A percentile compares a stretch with the other conserved stretches of the same genome.
Conservation (phyloP, 1,284 basidiomycete genomes). For the Cryptococcus sp. region DNA sequence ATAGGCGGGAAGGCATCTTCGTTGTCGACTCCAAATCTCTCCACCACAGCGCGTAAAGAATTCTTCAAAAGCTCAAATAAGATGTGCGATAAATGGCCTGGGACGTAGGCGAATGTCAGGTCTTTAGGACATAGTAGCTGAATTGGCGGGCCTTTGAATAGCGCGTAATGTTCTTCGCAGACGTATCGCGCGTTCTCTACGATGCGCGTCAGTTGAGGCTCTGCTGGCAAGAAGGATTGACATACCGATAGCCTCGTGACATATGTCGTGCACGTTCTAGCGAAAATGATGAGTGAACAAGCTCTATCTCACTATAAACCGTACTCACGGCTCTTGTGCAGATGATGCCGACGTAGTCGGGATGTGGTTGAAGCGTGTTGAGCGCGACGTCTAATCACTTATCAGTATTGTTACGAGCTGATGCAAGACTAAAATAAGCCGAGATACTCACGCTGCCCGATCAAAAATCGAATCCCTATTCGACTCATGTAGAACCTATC, state of each 20-base stretch:
- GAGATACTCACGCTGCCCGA: slow-evolving; percentile 63
- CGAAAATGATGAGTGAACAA: slow-evolving; percentile 14
- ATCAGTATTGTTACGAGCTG: slow-evolving; percentile 13
- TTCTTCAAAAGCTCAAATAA: slow-evolving; percentile 99
- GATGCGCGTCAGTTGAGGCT: neutral
- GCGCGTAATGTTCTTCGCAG: slow-evolving; percentile 92
- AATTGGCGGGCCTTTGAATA: slow-evolving; percentile 95
- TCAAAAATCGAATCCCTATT: slow-evolving; percentile 94
- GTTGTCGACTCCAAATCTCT: slow-evolving; percentile 75
- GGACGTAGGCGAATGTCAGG: slow-evolving; percentile 92
- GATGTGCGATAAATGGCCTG: slow-evolving; percentile 79
- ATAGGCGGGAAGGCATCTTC: slow-evolving; percentile 87
- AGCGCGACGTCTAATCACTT: slow-evolving; percentile 74
- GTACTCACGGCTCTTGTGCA: slow-evolving; percentile 81
- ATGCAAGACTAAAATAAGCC: slow-evolving; percentile 4
- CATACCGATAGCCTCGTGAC: slow-evolving; percentile 84
- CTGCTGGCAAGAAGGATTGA: neutral
- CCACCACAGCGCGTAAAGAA: slow-evolving; percentile 93
- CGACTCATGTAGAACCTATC: slow-evolving; percentile 97
- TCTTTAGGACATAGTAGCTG: slow-evolving; percentile 91
- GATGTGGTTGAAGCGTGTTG: slow-evolving; percentile 83
- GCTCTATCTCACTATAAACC: neutral
- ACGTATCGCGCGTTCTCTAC: slow-evolving; percentile 93
- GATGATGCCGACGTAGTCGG: slow-evolving; percentile 96
- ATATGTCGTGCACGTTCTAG: slow-evolving; percentile 88